phyloP scores from a whole-genome alignment of 352 stramenopile genomes.

The Pythium chondricola region DNA sequence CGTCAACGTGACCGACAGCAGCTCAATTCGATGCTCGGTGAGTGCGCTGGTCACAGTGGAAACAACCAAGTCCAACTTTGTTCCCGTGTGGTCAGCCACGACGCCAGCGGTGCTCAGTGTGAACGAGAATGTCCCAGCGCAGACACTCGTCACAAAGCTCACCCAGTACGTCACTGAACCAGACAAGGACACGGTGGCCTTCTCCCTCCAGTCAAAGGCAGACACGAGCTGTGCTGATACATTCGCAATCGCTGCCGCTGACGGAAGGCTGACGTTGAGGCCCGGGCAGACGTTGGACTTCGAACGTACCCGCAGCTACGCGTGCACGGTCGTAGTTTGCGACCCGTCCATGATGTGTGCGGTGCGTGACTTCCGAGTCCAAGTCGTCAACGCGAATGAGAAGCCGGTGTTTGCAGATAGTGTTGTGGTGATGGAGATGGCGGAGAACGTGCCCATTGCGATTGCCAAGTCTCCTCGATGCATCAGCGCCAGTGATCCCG shows the following conservation, averaged over 20 bases:
- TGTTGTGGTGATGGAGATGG: slow-evolving; percentile 24
- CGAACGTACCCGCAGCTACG: slow-evolving; percentile 27
- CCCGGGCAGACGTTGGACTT: slow-evolving; percentile 27
- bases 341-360: slow-evolving; percentile 46
- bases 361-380: slow-evolving; percentile 31
- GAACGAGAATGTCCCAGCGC: slow-evolving; percentile 30
- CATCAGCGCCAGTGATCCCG: slow-evolving; percentile 32
- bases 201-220: slow-evolving; percentile 46
- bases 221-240: slow-evolving; percentile 40
- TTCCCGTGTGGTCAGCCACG: slow-evolving; percentile 29
- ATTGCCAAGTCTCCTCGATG: slow-evolving; percentile 23
- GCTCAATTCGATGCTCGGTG: slow-evolving; percentile 16
- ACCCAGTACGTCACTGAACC: slow-evolving; percentile 27
- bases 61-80: slow-evolving; percentile 47
- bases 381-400: slow-evolving; percentile 52
- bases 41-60: slow-evolving; percentile 18
- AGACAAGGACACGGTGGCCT: slow-evolving; percentile 36
- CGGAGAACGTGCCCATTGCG: slow-evolving; percentile 24
- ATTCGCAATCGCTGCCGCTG: slow-evolving; percentile 27
- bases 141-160: slow-evolving; percentile 21
- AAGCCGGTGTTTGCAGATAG: slow-evolving; percentile 31
- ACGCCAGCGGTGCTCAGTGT: slow-evolving; percentile 27
- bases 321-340: slow-evolving; percentile 45
- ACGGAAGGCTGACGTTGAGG: slow-evolving; percentile 28
- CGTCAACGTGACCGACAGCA: slow-evolving; percentile 38